Conservation (phyloP, 352 stramenopile genomes). For the Globisporangium uncinulatum region DNA sequence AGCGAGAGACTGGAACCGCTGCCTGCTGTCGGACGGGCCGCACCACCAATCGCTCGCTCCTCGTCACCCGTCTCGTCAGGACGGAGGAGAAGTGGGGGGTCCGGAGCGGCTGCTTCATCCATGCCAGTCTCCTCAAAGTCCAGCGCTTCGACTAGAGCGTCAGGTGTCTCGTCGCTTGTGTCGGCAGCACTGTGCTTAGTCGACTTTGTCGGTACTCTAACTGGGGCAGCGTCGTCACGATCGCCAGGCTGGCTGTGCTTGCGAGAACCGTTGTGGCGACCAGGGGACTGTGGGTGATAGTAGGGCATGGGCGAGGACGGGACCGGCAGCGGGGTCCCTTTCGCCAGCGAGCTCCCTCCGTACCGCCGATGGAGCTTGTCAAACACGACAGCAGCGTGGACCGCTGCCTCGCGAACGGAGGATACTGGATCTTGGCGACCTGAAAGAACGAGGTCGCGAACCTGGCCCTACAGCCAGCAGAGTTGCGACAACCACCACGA, state of each 20-base stretch:
- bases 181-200: no score
- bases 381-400: conserved; percentile 30
- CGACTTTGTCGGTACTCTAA: not conserved
- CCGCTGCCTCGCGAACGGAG: conserved; percentile 43
- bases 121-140: conserved; percentile 23
- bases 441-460: conserved; percentile 34
- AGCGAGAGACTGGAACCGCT: conserved; percentile 1
- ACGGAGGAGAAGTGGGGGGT: conserved; percentile 8
- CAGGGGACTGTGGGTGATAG: not conserved
- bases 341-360: conserved; percentile 4
- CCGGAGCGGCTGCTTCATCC: conserved; percentile 23
- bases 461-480: conserved; percentile 20
- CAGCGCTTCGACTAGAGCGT: not conserved
- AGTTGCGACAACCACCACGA: not conserved
- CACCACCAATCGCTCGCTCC: not conserved
- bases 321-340: not conserved
- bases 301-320: not conserved
- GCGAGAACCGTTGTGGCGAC: not conserved
- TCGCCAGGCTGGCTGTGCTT: not conserved
- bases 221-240: not conserved
- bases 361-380: conserved; percentile 14
- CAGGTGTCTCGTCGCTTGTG: not conserved
- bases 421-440: conserved; percentile 49
- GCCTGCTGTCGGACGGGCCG: no score
- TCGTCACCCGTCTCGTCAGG: not conserved